Base-by-base conservation (phyloP, 2,329 filamentous ascomycete genomes). In the Stagonosporopsis vannaccii region DNA sequence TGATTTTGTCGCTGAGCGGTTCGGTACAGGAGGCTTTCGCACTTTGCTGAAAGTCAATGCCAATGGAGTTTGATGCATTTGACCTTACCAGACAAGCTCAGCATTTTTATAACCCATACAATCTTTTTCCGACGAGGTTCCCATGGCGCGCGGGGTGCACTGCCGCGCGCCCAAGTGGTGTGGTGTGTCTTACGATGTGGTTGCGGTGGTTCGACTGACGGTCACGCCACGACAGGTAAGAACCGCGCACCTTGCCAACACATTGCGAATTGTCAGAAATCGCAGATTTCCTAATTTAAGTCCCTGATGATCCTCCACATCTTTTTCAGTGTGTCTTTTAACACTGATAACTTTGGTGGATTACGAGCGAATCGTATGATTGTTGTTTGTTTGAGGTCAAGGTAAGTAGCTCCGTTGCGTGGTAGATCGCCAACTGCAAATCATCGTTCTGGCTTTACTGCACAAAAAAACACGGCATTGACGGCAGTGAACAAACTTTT, bases 161-260 rank as follows among this genome's bases (percentile, higher is more conserved):
- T 28, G 49, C 25, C 35, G 37, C 22, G 25, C 17, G 47, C 25
- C 35, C 42, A 50, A 51, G 59, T 62, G 59, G 61, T 62, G 59
- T 60, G 61, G 56, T 62, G 41, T 28, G 49, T 68, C 65, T 61
- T 65, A 63, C 62, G 60, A 68, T 56, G 25, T 8, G 30, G 53
- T 68, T 56, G 30, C 8, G 33, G 56, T 68, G 65, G 65, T 59
- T 61, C 62, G 65, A 68, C 56, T 8, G 13, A 12, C 12, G 47
- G 42, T 65, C 62, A 57, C 57, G 59, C 62, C 60, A 65, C 44
- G 51, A 32, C 12, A 43, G 47, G 28, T 37, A 43, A 23, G 42
- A 41, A 40, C 30, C 36, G 42, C 37, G 32, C 35, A 36, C 30
- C 42, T 51, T 22, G 6, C 17, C 22, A 26, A 25, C 23, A 25